Evolutionary conservation across 2,329 filamentous ascomycete species (phyloP), one percentile per base, ranked within the genome.

Genomic region (Alternaria atra): DNA sequence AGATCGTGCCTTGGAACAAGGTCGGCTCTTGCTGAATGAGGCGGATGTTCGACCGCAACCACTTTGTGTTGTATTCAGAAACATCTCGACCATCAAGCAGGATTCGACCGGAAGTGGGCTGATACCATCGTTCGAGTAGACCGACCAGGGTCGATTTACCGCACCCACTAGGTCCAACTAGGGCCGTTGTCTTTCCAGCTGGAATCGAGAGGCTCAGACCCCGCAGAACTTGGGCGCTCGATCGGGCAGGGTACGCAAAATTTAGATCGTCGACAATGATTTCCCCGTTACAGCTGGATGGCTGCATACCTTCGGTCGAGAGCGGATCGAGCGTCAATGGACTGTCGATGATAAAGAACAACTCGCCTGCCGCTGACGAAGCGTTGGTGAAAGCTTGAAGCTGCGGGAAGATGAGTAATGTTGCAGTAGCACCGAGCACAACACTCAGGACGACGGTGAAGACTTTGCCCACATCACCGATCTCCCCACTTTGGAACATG

Each of bases 111-210:
- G 83, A 80, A 9, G 96, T 90, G 0, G 94, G 93, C 61, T 93
- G 88, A 76, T 98, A 98, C 77, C 97, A 97, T 23, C 94, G 87
- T 79, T 97, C 94, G 1, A 97, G 89, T 29, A 98, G 83, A 10
- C 93, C 93, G 25, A 98, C 90, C 64, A 97, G 92, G 0, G 94
- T 97, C 72, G 90, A 94, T 81, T 98, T 98, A 35, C 94, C 94
- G 39, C 91, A 95, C 6, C 94, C 94, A 23, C 93, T 97, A 15
- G 58, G 58, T 1, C 90, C 90, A 8, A 92, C 89, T 1, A 73
- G 67, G 12, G 71, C 70, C 6, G 66, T 67, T 23, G 68, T 69
- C 48, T 90, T 87, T 5, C 89, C 89, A 69, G 87, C 88, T 55
- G 79, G 72, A 52, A 75, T 75, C 12, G 70, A 64, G 4, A 77